A percentile compares a stretch with the other conserved stretches of the same genome.
These are phyloP conservation scores for Eimeria acervulina DNA, from an alignment of 169 alveolate genomes.

Conservation along the genomic window DNA sequence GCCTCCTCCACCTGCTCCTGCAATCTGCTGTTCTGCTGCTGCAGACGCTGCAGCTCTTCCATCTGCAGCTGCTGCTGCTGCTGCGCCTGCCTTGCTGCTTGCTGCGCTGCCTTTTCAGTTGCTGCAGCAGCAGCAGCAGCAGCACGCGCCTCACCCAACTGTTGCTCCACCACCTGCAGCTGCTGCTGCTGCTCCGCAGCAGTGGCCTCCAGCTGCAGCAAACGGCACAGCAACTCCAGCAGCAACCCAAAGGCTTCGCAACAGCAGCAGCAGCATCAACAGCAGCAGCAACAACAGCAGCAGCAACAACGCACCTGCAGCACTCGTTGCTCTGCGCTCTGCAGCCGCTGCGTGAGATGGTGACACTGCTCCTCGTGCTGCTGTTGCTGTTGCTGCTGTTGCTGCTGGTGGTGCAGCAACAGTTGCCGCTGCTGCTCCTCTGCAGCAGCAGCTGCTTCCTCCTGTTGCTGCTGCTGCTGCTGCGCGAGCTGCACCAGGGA, in stretches of 20 bases:
- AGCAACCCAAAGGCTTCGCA: not conserved
- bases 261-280: not conserved
- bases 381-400: constrained; percentile 35
- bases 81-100: constrained; percentile 8
- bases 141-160: not conserved
- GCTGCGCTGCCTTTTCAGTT: constrained; percentile 1
- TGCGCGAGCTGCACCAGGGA: constrained; percentile 40
- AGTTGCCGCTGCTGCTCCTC: constrained; percentile 47
- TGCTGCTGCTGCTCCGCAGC: constrained; percentile 28
- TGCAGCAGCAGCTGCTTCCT: constrained; percentile 40
- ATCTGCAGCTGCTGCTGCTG: constrained; percentile 27
- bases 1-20: constrained; percentile 18
- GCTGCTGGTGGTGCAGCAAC: constrained; percentile 58
- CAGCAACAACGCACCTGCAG: not conserved
- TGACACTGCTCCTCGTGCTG: constrained; percentile 49
- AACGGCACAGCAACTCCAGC: not conserved
- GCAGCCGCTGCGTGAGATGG: constrained; percentile 14
- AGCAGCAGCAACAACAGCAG: constrained; percentile 33
- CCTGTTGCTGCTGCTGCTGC: constrained; percentile 25
- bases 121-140: constrained; percentile 56
- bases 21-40: not conserved
- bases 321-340: constrained; percentile 18
- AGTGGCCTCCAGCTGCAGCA: constrained; percentile 44
- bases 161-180: not conserved
- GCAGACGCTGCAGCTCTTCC: constrained; percentile 27